Evolutionary conservation across 2,329 filamentous ascomycete species (phyloP).

Genomic region (Cadophora gregata): DNA sequence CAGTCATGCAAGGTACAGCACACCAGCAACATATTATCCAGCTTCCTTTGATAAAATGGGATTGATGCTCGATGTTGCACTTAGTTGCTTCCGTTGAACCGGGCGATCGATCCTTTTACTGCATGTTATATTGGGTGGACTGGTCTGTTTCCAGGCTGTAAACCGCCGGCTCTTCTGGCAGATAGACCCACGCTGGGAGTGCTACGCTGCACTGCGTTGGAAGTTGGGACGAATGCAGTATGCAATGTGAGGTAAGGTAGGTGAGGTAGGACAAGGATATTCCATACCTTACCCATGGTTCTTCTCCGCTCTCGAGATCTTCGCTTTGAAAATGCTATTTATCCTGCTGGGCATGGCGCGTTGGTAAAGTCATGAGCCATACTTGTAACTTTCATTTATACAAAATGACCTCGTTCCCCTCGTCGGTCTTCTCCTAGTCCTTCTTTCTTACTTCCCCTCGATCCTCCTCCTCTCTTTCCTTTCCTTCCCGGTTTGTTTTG

Average conservation of each 20-base stretch:
- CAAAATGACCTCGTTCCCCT: constrained; percentile 5
- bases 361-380: constrained; percentile 14
- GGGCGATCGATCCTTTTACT: constrained; percentile 11
- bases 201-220: background rate
- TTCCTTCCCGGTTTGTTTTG: background rate
- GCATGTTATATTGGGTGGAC: background rate
- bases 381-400: no score
- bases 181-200: constrained; percentile 12
- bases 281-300: background rate
- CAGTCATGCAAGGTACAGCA: constrained; percentile 22
- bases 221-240: background rate
- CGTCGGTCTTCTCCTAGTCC: background rate
- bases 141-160: constrained; percentile 13
- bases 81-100: constrained; percentile 23
- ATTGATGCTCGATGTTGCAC: background rate
- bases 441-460: background rate
- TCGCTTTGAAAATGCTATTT: background rate
- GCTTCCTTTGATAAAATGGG: background rate
- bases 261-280: constrained; percentile 16
- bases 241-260: background rate
- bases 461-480: background rate
- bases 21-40: background rate
- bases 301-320: background rate
- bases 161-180: constrained; percentile 20
- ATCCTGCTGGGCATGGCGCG: constrained; percentile 7